These are phyloP conservation scores for Venturia asperata DNA, from an alignment of 2,329 filamentous ascomycete genomes.

Conservation along the genomic window DNA sequence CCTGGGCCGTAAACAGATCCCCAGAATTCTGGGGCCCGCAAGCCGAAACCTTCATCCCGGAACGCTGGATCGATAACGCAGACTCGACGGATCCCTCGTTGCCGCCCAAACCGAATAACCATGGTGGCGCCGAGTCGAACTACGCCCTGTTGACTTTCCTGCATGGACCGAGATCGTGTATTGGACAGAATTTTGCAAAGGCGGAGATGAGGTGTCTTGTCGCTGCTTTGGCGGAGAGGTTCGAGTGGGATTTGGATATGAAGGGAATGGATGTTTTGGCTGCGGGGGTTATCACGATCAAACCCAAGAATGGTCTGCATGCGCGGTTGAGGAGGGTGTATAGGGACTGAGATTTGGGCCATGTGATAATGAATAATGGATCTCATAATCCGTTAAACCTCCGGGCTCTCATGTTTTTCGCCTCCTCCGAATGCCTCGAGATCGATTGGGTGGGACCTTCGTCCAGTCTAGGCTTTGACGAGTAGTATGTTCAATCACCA, in stretches of 20 bases:
- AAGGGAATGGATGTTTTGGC: conserved; percentile 27
- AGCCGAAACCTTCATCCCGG: conserved; percentile 36
- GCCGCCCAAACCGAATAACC: conserved; percentile 32
- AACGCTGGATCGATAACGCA: conserved; percentile 39
- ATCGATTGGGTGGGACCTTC: no score
- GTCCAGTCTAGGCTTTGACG: no score
- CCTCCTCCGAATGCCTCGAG: no score
- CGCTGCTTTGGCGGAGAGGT: conserved; percentile 31
- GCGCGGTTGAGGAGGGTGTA: not conserved
- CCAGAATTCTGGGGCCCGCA: conserved; percentile 38
- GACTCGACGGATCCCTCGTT: conserved; percentile 22
- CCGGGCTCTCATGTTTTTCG: no score
- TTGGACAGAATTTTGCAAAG: conserved; percentile 34
- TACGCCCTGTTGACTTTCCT: conserved; percentile 39
- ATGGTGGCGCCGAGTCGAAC: conserved; percentile 33
- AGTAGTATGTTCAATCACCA: no score
- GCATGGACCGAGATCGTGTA: conserved; percentile 36
- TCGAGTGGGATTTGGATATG: conserved; percentile 32
- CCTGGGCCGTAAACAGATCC: conserved; percentile 38
- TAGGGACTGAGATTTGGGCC: not conserved
- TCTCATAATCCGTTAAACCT: no score
- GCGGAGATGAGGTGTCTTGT: conserved; percentile 33
- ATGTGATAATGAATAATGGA: no score
- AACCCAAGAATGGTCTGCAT: conserved; percentile 33
- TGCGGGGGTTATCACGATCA: conserved; percentile 34